phyloP scores from a whole-genome alignment of 2,329 filamentous ascomycete species.

The Xylaria sp. region DNA sequence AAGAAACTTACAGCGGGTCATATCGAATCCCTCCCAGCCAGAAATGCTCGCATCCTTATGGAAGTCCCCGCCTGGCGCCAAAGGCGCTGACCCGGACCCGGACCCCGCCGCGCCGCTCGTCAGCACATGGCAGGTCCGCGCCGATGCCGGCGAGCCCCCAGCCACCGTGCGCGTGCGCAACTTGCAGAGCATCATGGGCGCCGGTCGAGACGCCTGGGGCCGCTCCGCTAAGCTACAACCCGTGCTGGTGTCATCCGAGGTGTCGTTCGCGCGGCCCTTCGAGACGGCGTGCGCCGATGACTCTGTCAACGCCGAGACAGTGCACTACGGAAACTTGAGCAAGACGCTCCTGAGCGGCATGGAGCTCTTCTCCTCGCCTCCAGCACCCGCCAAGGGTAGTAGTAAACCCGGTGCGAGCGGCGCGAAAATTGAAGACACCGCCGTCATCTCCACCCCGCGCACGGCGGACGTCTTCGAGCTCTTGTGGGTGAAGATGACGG shows the following conservation, averaged over 20 bases:
- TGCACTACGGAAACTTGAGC: slow-evolving; percentile 75
- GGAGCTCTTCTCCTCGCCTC: slow-evolving; percentile 36
- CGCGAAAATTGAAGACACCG: not conserved
- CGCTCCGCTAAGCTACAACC: slow-evolving; percentile 65
- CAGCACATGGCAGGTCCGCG: slow-evolving; percentile 47
- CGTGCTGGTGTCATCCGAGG: slow-evolving; percentile 62
- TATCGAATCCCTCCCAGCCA: not conserved
- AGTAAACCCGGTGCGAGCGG: no score
- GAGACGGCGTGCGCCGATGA: slow-evolving; percentile 63
- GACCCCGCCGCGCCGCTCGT: slow-evolving; percentile 42
- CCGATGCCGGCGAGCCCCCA: slow-evolving; percentile 51
- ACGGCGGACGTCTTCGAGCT: slow-evolving; percentile 44
- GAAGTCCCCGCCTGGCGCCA: slow-evolving; percentile 29
- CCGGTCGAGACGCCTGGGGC: slow-evolving; percentile 73
- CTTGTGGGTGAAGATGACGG: slow-evolving; percentile 48
- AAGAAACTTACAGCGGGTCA: not conserved
- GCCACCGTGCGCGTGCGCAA: slow-evolving; percentile 66
- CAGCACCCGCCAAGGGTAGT: no score
- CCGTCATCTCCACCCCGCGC: slow-evolving; percentile 9
- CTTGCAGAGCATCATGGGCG: slow-evolving; percentile 61
- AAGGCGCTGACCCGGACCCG: slow-evolving; percentile 26
- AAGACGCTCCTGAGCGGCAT: slow-evolving; percentile 65
- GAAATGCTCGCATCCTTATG: slow-evolving; percentile 37
- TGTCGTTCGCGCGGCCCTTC: slow-evolving; percentile 64
- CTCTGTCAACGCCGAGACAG: slow-evolving; percentile 69